Base-by-base conservation (phyloP, 306 rosid species). In the Mimosa pudica region DNA sequence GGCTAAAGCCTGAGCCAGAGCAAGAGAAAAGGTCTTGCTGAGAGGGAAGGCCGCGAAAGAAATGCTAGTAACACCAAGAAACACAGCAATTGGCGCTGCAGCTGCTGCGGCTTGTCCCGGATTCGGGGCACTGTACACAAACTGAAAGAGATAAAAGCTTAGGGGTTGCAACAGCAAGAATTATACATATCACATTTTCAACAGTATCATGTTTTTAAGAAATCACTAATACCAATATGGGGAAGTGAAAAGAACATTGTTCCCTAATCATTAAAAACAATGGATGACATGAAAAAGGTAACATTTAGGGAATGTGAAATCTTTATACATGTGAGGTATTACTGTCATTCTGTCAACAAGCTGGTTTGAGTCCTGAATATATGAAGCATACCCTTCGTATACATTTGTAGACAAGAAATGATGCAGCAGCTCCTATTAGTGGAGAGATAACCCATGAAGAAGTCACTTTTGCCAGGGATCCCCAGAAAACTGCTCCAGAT, bases 71-170 rank as follows among this genome's bases (percentile, higher is more conserved):
- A 91, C 91, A 7, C 98, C 94, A 10, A 91, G 32, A 72, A 95
- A 82, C 32, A 95, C 98, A 41, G 97, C 97, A 63, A 95, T 79
- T 11, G 99, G 99, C 58, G 99, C 98, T 16, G 99, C 94, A 6
- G 98, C 89, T 6, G 99, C 98, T 7, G 99, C 98, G 6, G 99
- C 98, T 87, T 91, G 93, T 75, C 99, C 99, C 0, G 99, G 99
- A 73, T 95, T 95, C 33, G 85, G 90, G 79, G 99, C 99, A 82
- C 97, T 86, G 86, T 95, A 95, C 81, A 95, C 99, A 80, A 87
- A 93, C 99, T 93, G 92, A 41, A 86, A 44, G 47, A 14, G 30
- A 74, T 8, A 61, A 58, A 46, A 58, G 46, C 47, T 77, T 72
- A 77, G 77, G 36, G 11, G 60, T 44, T 64, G 71, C 69, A 88